Conservation (phyloP, 176 grass and related monocot species). For the Carex littledalei region DNA sequence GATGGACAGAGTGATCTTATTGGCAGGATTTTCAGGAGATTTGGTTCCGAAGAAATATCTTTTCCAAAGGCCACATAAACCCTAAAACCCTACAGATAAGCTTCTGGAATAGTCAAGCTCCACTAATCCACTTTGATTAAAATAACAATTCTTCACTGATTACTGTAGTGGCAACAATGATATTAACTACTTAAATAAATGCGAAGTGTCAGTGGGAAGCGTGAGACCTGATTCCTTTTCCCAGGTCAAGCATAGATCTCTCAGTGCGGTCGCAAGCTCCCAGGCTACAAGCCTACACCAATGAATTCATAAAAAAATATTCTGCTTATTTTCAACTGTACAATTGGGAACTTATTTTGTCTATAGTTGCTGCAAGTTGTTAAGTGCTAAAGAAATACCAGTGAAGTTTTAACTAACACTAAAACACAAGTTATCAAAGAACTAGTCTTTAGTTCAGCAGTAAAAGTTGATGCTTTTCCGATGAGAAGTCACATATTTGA, state of each 20-base stretch:
- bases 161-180: conserved; percentile 12
- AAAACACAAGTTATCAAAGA: background rate
- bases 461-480: too few relatives aligned
- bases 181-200: conserved; percentile 22
- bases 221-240: conserved; percentile 19
- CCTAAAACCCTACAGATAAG: background rate
- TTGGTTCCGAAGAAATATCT: too few relatives aligned
- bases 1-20: too few relatives aligned
- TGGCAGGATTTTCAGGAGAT: too few relatives aligned
- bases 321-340: background rate
- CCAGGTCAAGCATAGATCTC: background rate
- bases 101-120: background rate
- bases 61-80: background rate
- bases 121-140: conserved; percentile 22
- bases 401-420: background rate
- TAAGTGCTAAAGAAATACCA: background rate
- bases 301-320: background rate
- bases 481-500: too few relatives aligned
- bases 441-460: too few relatives aligned
- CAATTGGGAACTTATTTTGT: background rate
- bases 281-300: background rate
- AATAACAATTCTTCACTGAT: conserved; percentile 10
- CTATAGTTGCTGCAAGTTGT: background rate
- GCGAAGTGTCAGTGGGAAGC: conserved; percentile 10
- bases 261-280: background rate